Evolutionary conservation across 331 rosid genomes (phyloP).

Genomic region (Pyrus hybrid): DNA sequence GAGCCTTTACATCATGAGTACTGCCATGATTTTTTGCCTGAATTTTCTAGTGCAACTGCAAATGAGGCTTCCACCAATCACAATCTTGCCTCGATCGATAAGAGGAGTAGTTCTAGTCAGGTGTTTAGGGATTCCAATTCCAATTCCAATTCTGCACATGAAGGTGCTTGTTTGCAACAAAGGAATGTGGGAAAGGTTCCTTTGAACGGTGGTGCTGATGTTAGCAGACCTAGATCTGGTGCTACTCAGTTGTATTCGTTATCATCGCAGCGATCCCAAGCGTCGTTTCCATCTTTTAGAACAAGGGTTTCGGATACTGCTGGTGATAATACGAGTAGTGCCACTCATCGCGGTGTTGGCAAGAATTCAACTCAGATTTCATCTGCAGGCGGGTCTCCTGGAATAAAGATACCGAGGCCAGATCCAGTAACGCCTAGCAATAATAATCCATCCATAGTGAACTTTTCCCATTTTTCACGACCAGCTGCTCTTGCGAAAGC

Average conservation of each 20-base stretch:
- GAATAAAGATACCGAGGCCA: constrained; percentile 30
- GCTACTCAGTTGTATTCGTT: constrained; percentile 32
- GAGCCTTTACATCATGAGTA: constrained; percentile 52
- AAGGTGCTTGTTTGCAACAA: constrained; percentile 33
- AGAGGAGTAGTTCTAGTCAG: constrained; percentile 31
- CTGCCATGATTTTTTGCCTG: constrained; percentile 50
- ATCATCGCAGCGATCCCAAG: constrained; percentile 45
- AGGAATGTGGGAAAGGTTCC: constrained; percentile 41
- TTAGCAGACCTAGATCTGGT: constrained; percentile 31
- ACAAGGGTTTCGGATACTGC: constrained; percentile 29
- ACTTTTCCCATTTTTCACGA: constrained; percentile 76
- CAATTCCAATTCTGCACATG: constrained; percentile 26
- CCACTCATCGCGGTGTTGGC: constrained; percentile 14
- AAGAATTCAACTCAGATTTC: constrained; percentile 36
- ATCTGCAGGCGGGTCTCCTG: constrained; percentile 31
- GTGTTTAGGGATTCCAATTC: constrained; percentile 34
- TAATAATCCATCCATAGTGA: constrained; percentile 40
- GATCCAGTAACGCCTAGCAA: constrained; percentile 30
- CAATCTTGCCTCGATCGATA: constrained; percentile 31
- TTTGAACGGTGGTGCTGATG: constrained; percentile 34
- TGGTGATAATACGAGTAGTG: constrained; percentile 33
- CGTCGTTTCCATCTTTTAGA: constrained; percentile 43
- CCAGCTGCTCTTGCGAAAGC: constrained; percentile 59
- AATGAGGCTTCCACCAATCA: constrained; percentile 29
- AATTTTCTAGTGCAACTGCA: constrained; percentile 46